A percentile compares a stretch with the other conserved stretches of the same genome.
Conservation (phyloP, 805 yeast species). For the Nakazawaea wickerhamii region DNA sequence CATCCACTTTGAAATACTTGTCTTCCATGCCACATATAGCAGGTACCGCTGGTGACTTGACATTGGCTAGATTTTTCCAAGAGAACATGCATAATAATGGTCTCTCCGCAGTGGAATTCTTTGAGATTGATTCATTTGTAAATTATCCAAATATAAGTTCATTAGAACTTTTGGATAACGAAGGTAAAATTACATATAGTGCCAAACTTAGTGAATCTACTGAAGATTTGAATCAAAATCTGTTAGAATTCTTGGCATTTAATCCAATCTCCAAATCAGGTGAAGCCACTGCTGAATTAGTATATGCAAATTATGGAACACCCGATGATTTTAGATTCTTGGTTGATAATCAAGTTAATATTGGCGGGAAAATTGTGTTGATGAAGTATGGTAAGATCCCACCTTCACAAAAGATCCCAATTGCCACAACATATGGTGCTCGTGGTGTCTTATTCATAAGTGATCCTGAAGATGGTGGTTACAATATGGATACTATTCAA, state of each 20-base stretch:
- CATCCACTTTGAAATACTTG: conserved; percentile 62
- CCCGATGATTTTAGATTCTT: conserved; percentile 45
- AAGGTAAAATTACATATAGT: conserved; percentile 17
- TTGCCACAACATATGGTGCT: conserved; percentile 55
- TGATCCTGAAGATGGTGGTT: conserved; percentile 30
- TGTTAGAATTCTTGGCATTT: conserved; percentile 42
- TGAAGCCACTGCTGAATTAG: conserved; percentile 42
- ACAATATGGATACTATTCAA: conserved; percentile 41
- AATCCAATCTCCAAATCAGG: conserved; percentile 67
- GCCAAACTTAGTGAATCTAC: conserved; percentile 20
- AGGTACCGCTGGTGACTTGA: conserved; percentile 81
- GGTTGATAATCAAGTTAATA: conserved; percentile 28
- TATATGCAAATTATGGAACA: conserved; percentile 68
- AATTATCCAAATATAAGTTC: conserved; percentile 54
- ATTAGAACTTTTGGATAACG: conserved; percentile 19
- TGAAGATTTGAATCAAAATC: background rate
- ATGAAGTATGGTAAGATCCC: conserved; percentile 52
- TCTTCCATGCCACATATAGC: conserved; percentile 82
- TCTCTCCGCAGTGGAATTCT: conserved; percentile 43
- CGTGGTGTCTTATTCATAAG: conserved; percentile 65
- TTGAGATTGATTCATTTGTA: conserved; percentile 47
- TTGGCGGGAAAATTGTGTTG: conserved; percentile 50
- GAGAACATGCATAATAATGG: conserved; percentile 56
- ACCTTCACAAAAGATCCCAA: conserved; percentile 43
- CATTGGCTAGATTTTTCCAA: conserved; percentile 62